Evolutionary conservation across 192 early-diverging fungal species (phyloP).

Genomic region (Phlyctochytrium bullatum): DNA sequence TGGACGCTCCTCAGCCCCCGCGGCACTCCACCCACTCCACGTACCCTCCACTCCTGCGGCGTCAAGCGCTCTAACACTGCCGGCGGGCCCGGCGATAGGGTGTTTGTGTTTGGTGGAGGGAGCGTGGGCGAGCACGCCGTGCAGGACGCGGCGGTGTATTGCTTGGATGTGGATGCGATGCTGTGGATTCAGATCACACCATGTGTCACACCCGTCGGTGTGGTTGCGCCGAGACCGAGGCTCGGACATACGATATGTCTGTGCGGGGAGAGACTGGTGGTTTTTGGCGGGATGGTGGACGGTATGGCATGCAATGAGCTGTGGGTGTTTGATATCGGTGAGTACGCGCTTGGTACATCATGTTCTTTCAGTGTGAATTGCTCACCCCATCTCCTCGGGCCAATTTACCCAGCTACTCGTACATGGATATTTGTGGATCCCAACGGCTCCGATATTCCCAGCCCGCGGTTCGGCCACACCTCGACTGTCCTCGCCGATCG

Average conservation of each 20-base stretch:
- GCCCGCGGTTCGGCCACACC: background rate
- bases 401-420: background rate
- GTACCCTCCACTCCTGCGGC: conserved; percentile 26
- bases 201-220: background rate
- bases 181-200: conserved; percentile 3
- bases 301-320: background rate
- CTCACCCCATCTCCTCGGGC: background rate
- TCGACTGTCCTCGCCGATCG: background rate
- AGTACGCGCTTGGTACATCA: background rate
- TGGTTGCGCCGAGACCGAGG: background rate
- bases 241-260: background rate
- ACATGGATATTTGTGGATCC: background rate
- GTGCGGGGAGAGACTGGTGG: background rate
- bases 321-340: conserved; percentile 2
- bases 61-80: background rate
- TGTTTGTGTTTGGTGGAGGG: conserved; percentile 43
- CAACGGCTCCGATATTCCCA: too few relatives aligned
- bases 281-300: background rate
- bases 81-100: conserved; percentile 15
- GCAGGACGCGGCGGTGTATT: conserved; percentile 29
- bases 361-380: background rate
- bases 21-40: conserved; percentile 23
- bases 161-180: conserved; percentile 28
- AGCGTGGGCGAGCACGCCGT: conserved; percentile 22
- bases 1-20: conserved; percentile 27